A percentile compares a stretch with the other conserved stretches of the same genome.
Evolutionary conservation across 805 yeast genomes (phyloP).

Genomic region (Metschnikowia arizonensis): DNA sequence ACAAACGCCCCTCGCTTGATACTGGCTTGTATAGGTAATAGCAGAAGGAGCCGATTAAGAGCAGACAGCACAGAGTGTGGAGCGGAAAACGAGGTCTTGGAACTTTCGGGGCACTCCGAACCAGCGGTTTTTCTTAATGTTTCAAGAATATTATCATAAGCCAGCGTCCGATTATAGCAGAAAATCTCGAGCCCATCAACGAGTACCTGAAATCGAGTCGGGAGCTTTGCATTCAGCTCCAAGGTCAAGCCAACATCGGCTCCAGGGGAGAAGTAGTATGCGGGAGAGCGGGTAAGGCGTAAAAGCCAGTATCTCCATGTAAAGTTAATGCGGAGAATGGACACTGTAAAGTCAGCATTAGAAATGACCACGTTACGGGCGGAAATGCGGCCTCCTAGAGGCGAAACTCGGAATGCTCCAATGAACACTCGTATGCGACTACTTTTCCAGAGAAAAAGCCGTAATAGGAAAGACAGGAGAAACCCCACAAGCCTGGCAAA

Average conservation of each 20-base stretch:
- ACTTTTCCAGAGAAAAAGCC: slow-evolving; percentile 61
- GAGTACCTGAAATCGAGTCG: slow-evolving; percentile 53
- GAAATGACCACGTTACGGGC: slow-evolving; percentile 71
- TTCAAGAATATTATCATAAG: slow-evolving; percentile 64
- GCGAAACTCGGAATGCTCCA: slow-evolving; percentile 71
- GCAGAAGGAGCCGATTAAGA: slow-evolving; percentile 20
- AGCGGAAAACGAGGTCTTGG: slow-evolving; percentile 9
- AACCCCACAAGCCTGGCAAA: slow-evolving; percentile 70
- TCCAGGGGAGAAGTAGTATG: slow-evolving; percentile 22
- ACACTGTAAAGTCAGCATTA: slow-evolving; percentile 68
- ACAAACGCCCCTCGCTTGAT: slow-evolving; percentile 68
- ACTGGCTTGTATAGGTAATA: slow-evolving; percentile 60
- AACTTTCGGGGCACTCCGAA: not conserved
- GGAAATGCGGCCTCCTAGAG: slow-evolving; percentile 77
- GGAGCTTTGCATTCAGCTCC: slow-evolving; percentile 44
- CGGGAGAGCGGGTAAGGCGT: slow-evolving; percentile 38
- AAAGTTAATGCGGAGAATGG: slow-evolving; percentile 65
- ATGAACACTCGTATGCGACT: slow-evolving; percentile 55
- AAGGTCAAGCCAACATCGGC: too few species aligned
- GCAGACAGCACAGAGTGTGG: slow-evolving; percentile 4
- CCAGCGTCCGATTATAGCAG: slow-evolving; percentile 71
- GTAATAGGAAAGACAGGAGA: slow-evolving; percentile 46
- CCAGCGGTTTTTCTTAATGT: slow-evolving; percentile 22
- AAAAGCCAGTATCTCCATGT: slow-evolving; percentile 92
- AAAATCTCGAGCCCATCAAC: slow-evolving; percentile 81